Percentiles rank a stretch among this genome's conserved stretches.
Conservation (phyloP, 345 rosid genomes). For the Salix caprea region DNA sequence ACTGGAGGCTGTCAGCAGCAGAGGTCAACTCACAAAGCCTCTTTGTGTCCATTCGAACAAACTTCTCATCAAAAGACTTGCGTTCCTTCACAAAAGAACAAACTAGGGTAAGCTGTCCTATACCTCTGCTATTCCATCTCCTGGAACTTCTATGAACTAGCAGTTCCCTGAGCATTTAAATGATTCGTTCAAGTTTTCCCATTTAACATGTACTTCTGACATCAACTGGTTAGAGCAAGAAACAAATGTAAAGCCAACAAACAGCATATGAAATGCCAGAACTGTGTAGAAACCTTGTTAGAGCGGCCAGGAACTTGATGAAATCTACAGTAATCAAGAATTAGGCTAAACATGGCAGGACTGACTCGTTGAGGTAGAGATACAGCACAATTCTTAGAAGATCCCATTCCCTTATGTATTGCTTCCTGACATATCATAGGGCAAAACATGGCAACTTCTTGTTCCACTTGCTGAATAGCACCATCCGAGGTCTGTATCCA, state of each 20-base stretch:
- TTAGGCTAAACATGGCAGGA: constrained; percentile 64
- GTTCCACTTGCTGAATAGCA: constrained; percentile 28
- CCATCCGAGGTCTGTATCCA: constrained; percentile 31
- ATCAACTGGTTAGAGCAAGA: neutral
- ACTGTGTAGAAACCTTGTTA: constrained; percentile 44
- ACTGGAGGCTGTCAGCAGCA: constrained; percentile 90
- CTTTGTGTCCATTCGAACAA: constrained; percentile 81
- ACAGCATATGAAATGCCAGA: neutral
- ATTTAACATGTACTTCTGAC: neutral
- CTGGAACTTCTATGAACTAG: neutral
- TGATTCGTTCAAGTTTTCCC: neutral
- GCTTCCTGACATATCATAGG: constrained; percentile 27
- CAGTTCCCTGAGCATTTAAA: neutral
- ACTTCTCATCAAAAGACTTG: constrained; percentile 76
- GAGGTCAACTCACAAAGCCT: constrained; percentile 90
- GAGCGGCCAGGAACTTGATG: constrained; percentile 86
- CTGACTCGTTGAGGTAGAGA: constrained; percentile 79
- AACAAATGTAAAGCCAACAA: neutral
- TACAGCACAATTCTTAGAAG: constrained; percentile 74
- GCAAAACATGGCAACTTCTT: constrained; percentile 35
- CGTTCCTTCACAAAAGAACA: constrained; percentile 51
- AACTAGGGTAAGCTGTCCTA: neutral
- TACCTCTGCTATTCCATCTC: neutral
- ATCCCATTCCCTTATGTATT: constrained; percentile 59
- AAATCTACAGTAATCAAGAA: constrained; percentile 90